Base-by-base conservation (phyloP, 768 basidiomycete species). In the Hygrocybe punicea region DNA sequence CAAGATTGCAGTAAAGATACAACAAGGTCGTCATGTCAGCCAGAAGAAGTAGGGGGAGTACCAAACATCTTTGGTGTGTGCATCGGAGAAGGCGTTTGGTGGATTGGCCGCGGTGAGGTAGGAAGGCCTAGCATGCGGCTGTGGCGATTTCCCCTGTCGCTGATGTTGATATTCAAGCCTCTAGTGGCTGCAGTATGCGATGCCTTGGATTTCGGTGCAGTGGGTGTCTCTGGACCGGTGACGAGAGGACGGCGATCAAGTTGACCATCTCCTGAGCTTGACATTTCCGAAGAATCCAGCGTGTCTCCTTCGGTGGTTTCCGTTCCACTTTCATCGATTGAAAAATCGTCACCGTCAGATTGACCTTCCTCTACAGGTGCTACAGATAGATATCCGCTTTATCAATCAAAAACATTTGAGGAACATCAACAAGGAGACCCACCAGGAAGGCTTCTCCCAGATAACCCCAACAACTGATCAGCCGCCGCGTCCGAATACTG, bases 401-500 rank as follows among this genome's bases (percentile, higher is more conserved):
- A 64, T 60, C 48, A 57, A 55, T 34, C 37, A 48, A 40, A 58
- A 55, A 39, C 37, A 21, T 53, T 4, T 33, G 63, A 48, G 65
- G 61, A 34, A 1, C 14, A 51, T 25, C 9, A 16, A 60, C n/a
- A 58, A 61, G 49, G 34, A 58, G 35, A 78, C 85, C 62, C 71
- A 91, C 91, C 71, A 67, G 77, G 76, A 35, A 93, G 72, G 19
- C 77, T 77, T 62, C 92, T 81, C 23, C 91, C 91, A 17, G 80
- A 75, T 54, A 93, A 72, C 21, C 92, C 92, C 56, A 94, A 84
- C 66, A 93, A 73, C 68, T 85, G 76, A 73, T 94, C 92, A 44
- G 92, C 88, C 48, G 90, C 91, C 40, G 85, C 84, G 62, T 89
- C 88, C 33, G 87, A 83, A 71, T 93, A 93, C 61, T 88, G 90